Percentiles rank a stretch among this genome's conserved stretches.
Conservation (phyloP, 1,139 yeast species). For the Saccharomyces hybrid region DNA sequence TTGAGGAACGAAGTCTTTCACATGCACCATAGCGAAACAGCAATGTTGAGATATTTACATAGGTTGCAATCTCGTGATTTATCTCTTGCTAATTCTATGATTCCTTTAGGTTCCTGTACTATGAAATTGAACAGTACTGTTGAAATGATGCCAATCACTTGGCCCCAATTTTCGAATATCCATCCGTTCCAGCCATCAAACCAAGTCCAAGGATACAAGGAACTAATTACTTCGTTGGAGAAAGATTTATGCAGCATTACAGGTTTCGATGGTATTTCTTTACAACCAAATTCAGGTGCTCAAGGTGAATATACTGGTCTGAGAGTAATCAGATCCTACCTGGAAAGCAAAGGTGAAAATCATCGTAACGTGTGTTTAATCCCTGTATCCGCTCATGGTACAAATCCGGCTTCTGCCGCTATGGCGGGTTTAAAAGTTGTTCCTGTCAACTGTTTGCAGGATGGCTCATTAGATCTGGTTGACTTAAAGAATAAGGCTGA, state of each 20-base stretch:
- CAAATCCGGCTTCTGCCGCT: constrained; percentile 97
- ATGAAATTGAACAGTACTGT: constrained; percentile 95
- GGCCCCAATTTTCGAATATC: constrained; percentile 82
- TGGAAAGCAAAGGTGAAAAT: constrained; percentile 61
- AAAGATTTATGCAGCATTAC: constrained; percentile 84
- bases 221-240: constrained; percentile 68
- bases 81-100: constrained; percentile 93
- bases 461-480: constrained; percentile 77
- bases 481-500: constrained; percentile 71
- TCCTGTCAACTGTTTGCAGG: constrained; percentile 74
- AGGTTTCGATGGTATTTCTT: constrained; percentile 86
- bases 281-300: constrained; percentile 97
- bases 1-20: constrained; percentile 75
- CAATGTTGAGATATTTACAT: constrained; percentile 86
- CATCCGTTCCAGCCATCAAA: constrained; percentile 90
- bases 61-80: constrained; percentile 80
- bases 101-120: constrained; percentile 94
- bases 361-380: constrained; percentile 78
- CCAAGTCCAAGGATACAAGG: constrained; percentile 80
- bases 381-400: constrained; percentile 97
- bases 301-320: constrained; percentile 97
- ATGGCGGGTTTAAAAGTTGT: constrained; percentile 95
- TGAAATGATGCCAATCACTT: constrained; percentile 87
- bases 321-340: constrained; percentile 74
- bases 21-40: constrained; percentile 85